Conservation (phyloP, 306 rosid genomes). For the Nissolia schottii region DNA sequence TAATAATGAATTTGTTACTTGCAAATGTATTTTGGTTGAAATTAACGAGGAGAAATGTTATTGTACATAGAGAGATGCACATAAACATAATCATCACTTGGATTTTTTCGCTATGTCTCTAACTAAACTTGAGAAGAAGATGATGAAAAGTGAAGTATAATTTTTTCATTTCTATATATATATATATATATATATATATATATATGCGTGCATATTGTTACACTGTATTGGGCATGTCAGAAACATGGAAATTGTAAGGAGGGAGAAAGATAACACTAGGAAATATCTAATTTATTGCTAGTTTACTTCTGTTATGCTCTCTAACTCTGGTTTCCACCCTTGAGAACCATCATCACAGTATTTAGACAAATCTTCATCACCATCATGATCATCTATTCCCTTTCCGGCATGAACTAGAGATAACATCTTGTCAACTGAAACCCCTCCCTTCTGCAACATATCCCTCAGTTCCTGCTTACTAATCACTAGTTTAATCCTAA, state of each 20-base stretch:
- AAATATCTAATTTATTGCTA: constrained; percentile 28
- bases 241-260: background rate
- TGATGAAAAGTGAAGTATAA: background rate
- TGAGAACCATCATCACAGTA: constrained; percentile 10
- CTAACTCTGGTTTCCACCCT: constrained; percentile 69
- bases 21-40: background rate
- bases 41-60: no score
- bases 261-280: background rate
- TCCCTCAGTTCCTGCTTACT: constrained; percentile 60
- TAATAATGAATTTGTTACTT: background rate
- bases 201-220: background rate
- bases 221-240: background rate
- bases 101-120: no score
- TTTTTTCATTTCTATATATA: background rate
- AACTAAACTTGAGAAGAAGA: constrained; percentile 2
- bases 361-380: constrained; percentile 16
- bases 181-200: background rate
- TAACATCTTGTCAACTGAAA: constrained; percentile 49
- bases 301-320: constrained; percentile 77
- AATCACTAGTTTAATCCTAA: constrained; percentile 73
- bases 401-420: constrained; percentile 34
- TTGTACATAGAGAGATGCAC: no score
- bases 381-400: constrained; percentile 13
- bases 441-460: constrained; percentile 55
- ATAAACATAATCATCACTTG: no score